phyloP scores from a whole-genome alignment of 1,284 basidiomycete species.

The Boletus mariae region DNA sequence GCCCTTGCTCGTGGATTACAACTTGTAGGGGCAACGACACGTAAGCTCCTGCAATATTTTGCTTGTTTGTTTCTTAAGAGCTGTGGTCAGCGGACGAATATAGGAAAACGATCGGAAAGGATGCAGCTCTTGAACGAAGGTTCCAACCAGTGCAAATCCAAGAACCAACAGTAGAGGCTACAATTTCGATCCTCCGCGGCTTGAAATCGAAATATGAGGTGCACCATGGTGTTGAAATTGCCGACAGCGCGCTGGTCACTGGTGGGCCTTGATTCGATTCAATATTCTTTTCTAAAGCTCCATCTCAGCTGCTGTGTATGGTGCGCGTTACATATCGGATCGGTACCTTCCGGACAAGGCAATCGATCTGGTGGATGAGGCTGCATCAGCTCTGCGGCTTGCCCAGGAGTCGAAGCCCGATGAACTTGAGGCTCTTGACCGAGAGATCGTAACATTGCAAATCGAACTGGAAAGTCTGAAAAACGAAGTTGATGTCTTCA shows the following conservation, averaged over 20 bases:
- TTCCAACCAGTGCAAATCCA: constrained; percentile 88
- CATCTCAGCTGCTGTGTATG: constrained; percentile 69
- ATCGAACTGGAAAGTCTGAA: constrained; percentile 90
- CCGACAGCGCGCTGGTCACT: constrained; percentile 83
- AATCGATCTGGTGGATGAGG: constrained; percentile 89
- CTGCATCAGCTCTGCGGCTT: constrained; percentile 82
- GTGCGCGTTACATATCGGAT: constrained; percentile 81
- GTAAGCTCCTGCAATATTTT: constrained; percentile 38
- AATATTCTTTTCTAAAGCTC: not conserved
- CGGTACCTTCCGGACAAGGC: constrained; percentile 88
- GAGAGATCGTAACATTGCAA: constrained; percentile 82
- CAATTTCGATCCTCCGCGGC: constrained; percentile 87
- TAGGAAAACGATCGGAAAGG: constrained; percentile 88
- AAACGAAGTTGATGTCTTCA: constrained; percentile 84
- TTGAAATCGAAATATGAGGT: constrained; percentile 84
- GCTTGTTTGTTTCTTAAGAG: not conserved
- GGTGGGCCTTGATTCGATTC: constrained; percentile 44
- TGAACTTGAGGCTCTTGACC: constrained; percentile 77
- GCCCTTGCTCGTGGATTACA: constrained; percentile 83
- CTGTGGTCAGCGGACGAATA: constrained; percentile 69
- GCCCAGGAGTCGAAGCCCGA: constrained; percentile 91
- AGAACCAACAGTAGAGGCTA: constrained; percentile 83
- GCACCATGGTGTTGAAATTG: constrained; percentile 89
- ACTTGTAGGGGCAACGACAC: constrained; percentile 85
- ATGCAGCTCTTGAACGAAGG: constrained; percentile 84